Evolutionary conservation across 768 basidiomycete genomes (phyloP).

Genomic region (Daedaleopsis sinensis): DNA sequence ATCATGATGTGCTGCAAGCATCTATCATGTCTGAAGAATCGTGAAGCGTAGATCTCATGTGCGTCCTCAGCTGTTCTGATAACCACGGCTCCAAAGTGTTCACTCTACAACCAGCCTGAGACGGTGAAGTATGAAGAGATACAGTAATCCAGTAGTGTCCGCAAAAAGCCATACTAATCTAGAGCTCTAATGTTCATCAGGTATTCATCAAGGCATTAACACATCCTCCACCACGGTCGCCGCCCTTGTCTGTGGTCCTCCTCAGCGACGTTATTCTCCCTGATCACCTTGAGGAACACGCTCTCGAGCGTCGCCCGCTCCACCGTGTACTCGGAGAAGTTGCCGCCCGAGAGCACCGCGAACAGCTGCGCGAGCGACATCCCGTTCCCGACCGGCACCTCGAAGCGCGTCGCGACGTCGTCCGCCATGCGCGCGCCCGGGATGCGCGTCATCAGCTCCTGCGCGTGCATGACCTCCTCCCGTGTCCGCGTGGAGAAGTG

Average conservation of each 20-base stretch:
- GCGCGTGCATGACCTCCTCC: conserved; percentile 60
- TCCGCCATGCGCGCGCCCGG: conserved; percentile 69
- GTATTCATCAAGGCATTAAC: background rate
- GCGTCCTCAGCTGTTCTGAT: background rate
- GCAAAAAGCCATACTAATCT: background rate
- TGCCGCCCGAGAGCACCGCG: background rate
- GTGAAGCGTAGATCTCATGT: too few relatives aligned
- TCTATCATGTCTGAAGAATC: too few relatives aligned
- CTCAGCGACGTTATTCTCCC: conserved; percentile 61
- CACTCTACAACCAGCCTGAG: too few relatives aligned
- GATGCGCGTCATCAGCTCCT: conserved; percentile 59
- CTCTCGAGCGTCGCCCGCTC: conserved; percentile 73
- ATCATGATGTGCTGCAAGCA: too few relatives aligned
- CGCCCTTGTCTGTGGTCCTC: conserved; percentile 34
- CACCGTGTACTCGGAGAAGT: conserved; percentile 43
- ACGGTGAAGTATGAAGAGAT: too few relatives aligned
- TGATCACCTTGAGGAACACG: conserved; percentile 71
- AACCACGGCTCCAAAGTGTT: background rate
- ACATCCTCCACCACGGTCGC: conserved; percentile 18
- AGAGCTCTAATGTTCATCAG: background rate
- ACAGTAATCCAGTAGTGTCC: background rate
- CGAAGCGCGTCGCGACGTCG: conserved; percentile 76
- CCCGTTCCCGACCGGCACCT: conserved; percentile 58
- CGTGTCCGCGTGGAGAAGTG: conserved; percentile 71
- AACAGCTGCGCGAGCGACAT: conserved; percentile 3